A percentile compares a stretch with the other conserved stretches of the same genome.
phyloP scores from a whole-genome alignment of 441 rosid species.

The Gossypium gossypioides region DNA sequence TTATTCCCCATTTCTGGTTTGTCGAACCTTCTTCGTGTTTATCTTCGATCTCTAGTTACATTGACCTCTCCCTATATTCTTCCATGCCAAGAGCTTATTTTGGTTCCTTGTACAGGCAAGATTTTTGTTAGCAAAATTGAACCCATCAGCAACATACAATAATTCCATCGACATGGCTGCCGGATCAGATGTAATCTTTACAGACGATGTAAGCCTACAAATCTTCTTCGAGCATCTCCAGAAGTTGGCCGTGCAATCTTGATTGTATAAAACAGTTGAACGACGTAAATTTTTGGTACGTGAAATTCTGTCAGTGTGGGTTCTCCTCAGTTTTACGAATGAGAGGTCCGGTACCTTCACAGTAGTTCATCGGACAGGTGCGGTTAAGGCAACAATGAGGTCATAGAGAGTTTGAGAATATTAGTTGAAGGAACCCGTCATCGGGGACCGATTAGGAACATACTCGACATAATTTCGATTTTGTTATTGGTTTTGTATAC shows the following conservation, averaged over 20 bases:
- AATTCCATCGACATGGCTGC: slow-evolving; percentile 65
- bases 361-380: slow-evolving; percentile 22
- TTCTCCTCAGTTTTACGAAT: not conserved
- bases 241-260: slow-evolving; percentile 97
- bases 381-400: not conserved
- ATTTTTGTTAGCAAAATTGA: slow-evolving; percentile 91
- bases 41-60: no score
- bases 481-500: not conserved
- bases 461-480: not conserved
- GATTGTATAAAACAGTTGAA: slow-evolving; percentile 17
- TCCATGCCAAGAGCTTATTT: slow-evolving; percentile 2
- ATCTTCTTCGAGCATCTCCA: slow-evolving; percentile 92
- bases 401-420: slow-evolving; percentile 7
- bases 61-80: not conserved
- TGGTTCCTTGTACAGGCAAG: slow-evolving; percentile 53
- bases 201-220: slow-evolving; percentile 91
- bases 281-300: not conserved
- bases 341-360: slow-evolving; percentile 17
- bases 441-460: slow-evolving; percentile 11
- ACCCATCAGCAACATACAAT: slow-evolving; percentile 93
- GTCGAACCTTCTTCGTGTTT: not conserved
- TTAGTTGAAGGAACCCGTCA: slow-evolving; percentile 7
- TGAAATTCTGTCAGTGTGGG: not conserved
- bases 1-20: not conserved
- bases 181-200: slow-evolving; percentile 84